Base-by-base conservation (phyloP, 208 protist genomes). In the Acanthamoeba quina region DNA sequence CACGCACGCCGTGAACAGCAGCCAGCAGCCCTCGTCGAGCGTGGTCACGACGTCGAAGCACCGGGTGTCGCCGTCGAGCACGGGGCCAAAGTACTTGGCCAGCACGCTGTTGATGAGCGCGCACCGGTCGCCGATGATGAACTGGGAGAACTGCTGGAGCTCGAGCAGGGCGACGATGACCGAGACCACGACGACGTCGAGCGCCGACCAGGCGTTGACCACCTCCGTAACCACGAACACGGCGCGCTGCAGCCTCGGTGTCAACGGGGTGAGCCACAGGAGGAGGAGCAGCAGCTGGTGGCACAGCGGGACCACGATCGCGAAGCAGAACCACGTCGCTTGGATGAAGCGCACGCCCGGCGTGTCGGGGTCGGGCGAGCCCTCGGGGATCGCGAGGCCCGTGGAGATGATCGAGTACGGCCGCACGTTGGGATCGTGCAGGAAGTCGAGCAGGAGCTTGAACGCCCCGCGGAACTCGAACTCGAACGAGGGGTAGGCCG, bases 151-250 rank as follows among this genome's bases (percentile, higher is more conserved):
- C 83, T 98, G 98, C 17, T 97, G 95, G 7, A 99, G 92, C 96
- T 99, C 97, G 34, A 99, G 78, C 19, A 99, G 96, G 3, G 98
- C 98, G 17, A 97, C 96, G 29, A 99, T 74, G 74, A 98, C 97
- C 41, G 97, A 97, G 4, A 99, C 54, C 24, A 99, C 85, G 78
- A 99, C 96, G 11, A 98, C 98, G 86, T 99, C 98, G 5, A 97
- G 95, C 21, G 94, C 70, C 29, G 97, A 97, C 98, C 98, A 99
- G 47, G 98, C 98, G n/a, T 98, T 96, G 9, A 98, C 66, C 49
- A 98, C 95, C 78, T 98, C 97, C 26, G 90, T 94, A 3, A 94
- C 7, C 44, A 94, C 37, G 60, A 97, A 97, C 1, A 95, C 58
- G 5, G 13, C 19, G 26, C 92, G 31, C 54, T 97, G 95, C 34